Conservation (phyloP, 208 protist genomes). For the Crithidia sp. region DNA sequence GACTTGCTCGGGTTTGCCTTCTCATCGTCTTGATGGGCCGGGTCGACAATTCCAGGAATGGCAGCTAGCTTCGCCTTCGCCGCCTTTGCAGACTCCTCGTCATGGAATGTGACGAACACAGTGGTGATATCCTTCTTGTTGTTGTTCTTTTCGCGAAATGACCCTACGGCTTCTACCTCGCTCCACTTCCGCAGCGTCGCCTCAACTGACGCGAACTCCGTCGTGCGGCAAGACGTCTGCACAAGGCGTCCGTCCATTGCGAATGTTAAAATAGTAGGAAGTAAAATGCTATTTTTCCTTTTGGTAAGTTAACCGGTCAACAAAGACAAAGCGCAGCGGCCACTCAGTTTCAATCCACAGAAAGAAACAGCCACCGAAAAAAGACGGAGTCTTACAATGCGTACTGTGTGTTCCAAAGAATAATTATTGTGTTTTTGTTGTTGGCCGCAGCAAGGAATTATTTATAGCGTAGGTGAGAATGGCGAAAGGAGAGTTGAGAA, state of each 20-base stretch:
- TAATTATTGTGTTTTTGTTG: no score
- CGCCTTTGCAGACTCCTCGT: constrained; percentile 43
- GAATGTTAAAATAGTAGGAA: no score
- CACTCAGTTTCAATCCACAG: no score
- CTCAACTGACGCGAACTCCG: constrained; percentile 77
- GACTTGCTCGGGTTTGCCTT: constrained; percentile 26
- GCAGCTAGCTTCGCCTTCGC: constrained; percentile 40
- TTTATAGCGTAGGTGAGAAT: not conserved
- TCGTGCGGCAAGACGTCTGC: constrained; percentile 59
- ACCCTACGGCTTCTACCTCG: constrained; percentile 82
- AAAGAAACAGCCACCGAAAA: no score
- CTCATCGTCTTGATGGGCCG: constrained; percentile 20
- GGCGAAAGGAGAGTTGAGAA: not conserved
- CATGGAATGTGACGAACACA: constrained; percentile 79
- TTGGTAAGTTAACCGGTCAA: no score
- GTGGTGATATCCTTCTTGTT: constrained; percentile 79
- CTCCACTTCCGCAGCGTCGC: constrained; percentile 64
- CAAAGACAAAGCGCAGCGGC: no score
- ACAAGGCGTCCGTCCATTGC: constrained; percentile 45
- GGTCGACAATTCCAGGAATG: constrained; percentile 52
- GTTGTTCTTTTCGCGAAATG: constrained; percentile 79
- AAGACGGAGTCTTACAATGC: no score
- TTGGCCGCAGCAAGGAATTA: no score
- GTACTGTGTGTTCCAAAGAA: no score
- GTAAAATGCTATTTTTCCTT: no score